Evolutionary conservation across 306 rosid species (phyloP).

Genomic region (Spatholobus suberectus): DNA sequence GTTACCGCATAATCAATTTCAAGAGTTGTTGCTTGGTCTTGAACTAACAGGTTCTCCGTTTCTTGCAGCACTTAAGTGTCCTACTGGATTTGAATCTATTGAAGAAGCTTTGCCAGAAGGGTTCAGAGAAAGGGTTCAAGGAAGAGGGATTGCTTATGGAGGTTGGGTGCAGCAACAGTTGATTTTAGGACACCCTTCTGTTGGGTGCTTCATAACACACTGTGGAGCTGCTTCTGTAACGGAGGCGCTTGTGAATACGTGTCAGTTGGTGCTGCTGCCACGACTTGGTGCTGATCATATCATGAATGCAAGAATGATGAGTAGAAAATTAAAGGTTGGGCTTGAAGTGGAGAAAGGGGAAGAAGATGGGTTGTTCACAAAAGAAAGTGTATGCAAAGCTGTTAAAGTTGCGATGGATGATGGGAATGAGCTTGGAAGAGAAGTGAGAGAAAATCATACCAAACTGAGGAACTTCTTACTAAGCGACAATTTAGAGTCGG

Average conservation of each 20-base stretch:
- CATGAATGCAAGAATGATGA: constrained; percentile 45
- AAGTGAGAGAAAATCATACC: constrained; percentile 46
- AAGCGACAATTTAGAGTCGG: not conserved
- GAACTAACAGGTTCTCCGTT: constrained; percentile 44
- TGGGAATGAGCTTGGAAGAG: constrained; percentile 48
- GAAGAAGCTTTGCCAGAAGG: too few relatives aligned
- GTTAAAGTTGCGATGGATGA: constrained; percentile 57
- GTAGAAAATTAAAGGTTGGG: constrained; percentile 44
- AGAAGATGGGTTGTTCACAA: constrained; percentile 58
- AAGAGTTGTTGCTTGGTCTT: constrained; percentile 42
- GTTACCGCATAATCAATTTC: not conserved
- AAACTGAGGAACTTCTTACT: constrained; percentile 44
- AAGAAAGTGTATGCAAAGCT: constrained; percentile 51
- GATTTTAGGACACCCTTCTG: constrained; percentile 56
- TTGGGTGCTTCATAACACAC: constrained; percentile 79
- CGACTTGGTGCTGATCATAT: constrained; percentile 44
- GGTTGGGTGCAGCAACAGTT: constrained; percentile 69
- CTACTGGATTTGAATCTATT: too few relatives aligned
- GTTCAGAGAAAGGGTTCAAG: constrained; percentile 26
- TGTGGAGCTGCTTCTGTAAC: constrained; percentile 62
- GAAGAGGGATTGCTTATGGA: constrained; percentile 39
- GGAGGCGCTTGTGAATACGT: constrained; percentile 51
- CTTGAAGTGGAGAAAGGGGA: constrained; percentile 67
- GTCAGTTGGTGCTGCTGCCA: constrained; percentile 65
- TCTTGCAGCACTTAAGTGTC: constrained; percentile 39